phyloP scores from a whole-genome alignment of 768 basidiomycete genomes.

The Dioszegia hungarica region DNA sequence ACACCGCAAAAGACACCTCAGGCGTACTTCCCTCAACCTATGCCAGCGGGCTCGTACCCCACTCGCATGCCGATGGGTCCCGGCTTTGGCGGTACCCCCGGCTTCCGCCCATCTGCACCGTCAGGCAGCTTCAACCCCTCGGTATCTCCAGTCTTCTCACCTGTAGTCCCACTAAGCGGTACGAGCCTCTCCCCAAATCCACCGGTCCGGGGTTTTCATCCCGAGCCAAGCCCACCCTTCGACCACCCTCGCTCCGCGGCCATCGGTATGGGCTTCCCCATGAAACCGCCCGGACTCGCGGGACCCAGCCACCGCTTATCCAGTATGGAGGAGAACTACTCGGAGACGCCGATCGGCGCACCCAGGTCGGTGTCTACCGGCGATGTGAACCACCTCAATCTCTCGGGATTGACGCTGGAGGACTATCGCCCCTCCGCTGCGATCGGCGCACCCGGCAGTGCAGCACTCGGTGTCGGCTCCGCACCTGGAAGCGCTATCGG shows the following conservation, averaged over 20 bases:
- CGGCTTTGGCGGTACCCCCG: constrained; percentile 14
- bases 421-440: constrained; percentile 14
- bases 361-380: constrained; percentile 15
- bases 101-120: constrained; percentile 22
- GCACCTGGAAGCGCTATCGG: constrained; percentile 1
- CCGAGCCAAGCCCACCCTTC: constrained; percentile 24
- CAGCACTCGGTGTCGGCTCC: neutral
- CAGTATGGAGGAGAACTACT: constrained; percentile 37
- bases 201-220: constrained; percentile 5
- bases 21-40: constrained; percentile 32
- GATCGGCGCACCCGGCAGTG: constrained; percentile 5
- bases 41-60: constrained; percentile 22
- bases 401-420: neutral
- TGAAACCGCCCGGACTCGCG: constrained; percentile 12
- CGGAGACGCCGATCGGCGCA: constrained; percentile 39
- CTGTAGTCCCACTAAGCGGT: constrained; percentile 7
- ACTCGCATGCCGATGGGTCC: constrained; percentile 31
- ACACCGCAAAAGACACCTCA: constrained; percentile 32
- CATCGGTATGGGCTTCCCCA: constrained; percentile 41
- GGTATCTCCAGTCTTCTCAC: constrained; percentile 29
- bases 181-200: constrained; percentile 10
- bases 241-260: constrained; percentile 25
- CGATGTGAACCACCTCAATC: constrained; percentile 10
- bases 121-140: constrained; percentile 3
- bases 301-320: constrained; percentile 14